A percentile compares a stretch with the other conserved stretches of the same genome.
Evolutionary conservation across 2,329 filamentous ascomycete genomes (phyloP).

Genomic region (Colletotrichum siamense): DNA sequence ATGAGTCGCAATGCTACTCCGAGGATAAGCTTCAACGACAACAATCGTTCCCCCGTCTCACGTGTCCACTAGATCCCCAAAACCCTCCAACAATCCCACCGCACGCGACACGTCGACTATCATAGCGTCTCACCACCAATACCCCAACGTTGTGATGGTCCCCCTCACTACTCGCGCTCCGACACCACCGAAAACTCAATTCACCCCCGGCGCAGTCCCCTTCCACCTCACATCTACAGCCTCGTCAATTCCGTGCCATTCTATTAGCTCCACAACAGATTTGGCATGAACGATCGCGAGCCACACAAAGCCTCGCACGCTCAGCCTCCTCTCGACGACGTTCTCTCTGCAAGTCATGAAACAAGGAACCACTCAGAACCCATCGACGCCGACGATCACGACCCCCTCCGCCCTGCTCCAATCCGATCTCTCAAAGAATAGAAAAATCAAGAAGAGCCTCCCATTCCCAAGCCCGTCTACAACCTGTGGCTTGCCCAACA

Average conservation of each 20-base stretch:
- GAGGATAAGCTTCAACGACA: neutral
- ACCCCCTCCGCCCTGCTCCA: no score
- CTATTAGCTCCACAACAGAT: neutral
- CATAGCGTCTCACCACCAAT: neutral
- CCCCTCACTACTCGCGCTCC: neutral
- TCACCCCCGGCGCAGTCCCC: no score
- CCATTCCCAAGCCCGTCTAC: neutral
- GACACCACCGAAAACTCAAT: neutral
- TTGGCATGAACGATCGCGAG: neutral
- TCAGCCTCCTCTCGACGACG: neutral
- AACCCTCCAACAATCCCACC: neutral
- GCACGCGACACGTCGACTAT: neutral
- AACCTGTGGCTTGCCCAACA: neutral
- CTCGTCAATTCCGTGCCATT: neutral
- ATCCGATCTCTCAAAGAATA: no score
- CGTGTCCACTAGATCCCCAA: neutral
- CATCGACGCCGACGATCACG: no score
- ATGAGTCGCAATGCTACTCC: neutral
- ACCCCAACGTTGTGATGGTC: neutral
- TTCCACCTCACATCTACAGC: neutral
- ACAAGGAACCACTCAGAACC: no score
- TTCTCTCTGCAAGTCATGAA: no score
- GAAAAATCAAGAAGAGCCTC: no score
- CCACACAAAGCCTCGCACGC: neutral
- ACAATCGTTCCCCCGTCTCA: neutral